Base-by-base conservation (phyloP, 768 basidiomycete genomes). In the Pulveroboletus ravenelii region DNA sequence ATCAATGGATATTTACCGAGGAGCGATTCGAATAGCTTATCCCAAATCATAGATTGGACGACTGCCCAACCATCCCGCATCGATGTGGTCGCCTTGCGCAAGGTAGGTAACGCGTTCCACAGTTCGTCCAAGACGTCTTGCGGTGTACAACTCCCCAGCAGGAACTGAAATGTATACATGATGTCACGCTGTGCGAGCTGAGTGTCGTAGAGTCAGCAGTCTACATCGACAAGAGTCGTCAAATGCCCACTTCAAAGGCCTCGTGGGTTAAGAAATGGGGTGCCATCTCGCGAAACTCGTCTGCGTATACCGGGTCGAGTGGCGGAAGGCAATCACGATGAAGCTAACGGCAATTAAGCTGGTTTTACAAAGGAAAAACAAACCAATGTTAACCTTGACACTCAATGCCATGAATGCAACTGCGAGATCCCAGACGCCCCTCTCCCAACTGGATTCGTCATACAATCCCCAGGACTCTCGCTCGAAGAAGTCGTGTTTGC, bases 311-410 rank as follows among this genome's bases (percentile, higher is more conserved):
- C 1, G 82, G 80, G 12, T 68, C 58, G 6, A 85, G 70, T 10
- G 85, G 85, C 1, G 68, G 55, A 15, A 86, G 64, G 41, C 80
- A 77, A 63, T 87, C 85, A 13, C 84, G 78, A 67, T 86, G 81
- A 47, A 80, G 72, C 83, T 86, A 52, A 36, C 30, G 9, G 35
- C 17, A 10, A 15, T n/a, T 52, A 13, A 46, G 35, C 6, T 20
- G 32, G 6, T 8, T 17, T 31, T 35, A 18, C 25, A 6, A 48
- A 35, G 29, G 6, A 32, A 48, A 23, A 36, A n/a, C 1, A 32
- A 47, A 37, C 45, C 25, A 10, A 23, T 34, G 14, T 39, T 7
- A 51, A 81, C 84, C 75, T 87, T 87, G 45, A 83, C 75, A 53
- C 80, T 77, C 31, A 85, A 61, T 4, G 81, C 76, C 20, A 86